These are phyloP conservation scores for Tricholomella constricta DNA, from an alignment of 768 basidiomycete genomes.

Conservation along the genomic window DNA sequence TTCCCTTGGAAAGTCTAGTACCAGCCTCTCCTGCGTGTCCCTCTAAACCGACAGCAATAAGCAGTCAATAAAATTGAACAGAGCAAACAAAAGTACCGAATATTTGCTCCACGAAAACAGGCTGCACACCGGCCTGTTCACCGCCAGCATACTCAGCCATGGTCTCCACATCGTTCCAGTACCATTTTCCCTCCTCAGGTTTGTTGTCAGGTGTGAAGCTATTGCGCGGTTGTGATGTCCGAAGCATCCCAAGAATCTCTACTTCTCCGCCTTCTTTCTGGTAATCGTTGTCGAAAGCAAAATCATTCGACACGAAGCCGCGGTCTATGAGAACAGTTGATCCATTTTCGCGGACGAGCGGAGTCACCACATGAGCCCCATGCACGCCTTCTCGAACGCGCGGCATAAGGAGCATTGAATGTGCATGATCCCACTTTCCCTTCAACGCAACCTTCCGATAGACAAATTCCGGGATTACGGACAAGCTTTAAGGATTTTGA, in stretches of 20 bases:
- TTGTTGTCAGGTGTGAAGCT: slow-evolving; percentile 89
- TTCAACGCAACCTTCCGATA: slow-evolving; percentile 82
- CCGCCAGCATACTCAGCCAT: slow-evolving; percentile 84
- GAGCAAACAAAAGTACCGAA: slow-evolving; percentile 56
- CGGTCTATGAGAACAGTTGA: slow-evolving; percentile 90
- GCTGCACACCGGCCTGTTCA: slow-evolving; percentile 70
- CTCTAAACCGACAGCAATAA: slow-evolving; percentile 47
- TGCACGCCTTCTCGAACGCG: slow-evolving; percentile 86
- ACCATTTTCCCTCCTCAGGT: slow-evolving; percentile 81
- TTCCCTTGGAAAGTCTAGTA: slow-evolving; percentile 60
- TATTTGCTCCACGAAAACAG: slow-evolving; percentile 88
- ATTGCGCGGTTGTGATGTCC: slow-evolving; percentile 73
- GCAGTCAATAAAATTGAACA: background rate
- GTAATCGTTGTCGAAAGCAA: slow-evolving; percentile 29
- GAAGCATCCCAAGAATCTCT: slow-evolving; percentile 83
- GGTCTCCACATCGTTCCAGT: slow-evolving; percentile 82
- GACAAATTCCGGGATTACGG: slow-evolving; percentile 83
- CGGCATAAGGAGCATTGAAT: slow-evolving; percentile 81
- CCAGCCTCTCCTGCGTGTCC: slow-evolving; percentile 80
- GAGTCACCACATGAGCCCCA: slow-evolving; percentile 88
- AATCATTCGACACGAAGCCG: slow-evolving; percentile 78
- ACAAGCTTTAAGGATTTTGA: slow-evolving; percentile 41
- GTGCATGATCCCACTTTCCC: slow-evolving; percentile 79
- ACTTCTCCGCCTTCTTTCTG: slow-evolving; percentile 56
- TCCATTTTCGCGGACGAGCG: slow-evolving; percentile 76